Evolutionary conservation across 768 basidiomycete species (phyloP), one percentile per base, ranked within the genome.

Genomic region (Phlebiopsis gigantea): DNA sequence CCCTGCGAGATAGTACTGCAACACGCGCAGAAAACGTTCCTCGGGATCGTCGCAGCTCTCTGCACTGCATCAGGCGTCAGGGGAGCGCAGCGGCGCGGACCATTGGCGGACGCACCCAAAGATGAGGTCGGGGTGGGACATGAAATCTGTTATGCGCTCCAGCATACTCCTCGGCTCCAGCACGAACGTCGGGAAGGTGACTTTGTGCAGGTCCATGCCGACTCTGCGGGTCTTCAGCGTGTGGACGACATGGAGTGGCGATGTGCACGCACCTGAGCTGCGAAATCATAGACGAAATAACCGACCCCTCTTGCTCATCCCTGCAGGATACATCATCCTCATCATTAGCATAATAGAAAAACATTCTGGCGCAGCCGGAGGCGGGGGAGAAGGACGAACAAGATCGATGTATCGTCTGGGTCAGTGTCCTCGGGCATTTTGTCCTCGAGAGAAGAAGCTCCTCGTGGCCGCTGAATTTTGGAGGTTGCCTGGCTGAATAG

Each of bases 111-210:
- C 89, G 72, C 72, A 84, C 93, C 92, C 91, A 73, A 96, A 96
- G 65, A 98, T 83, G 68, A 98, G 86, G 75, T 99, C 95, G 28
- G 97, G 94, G 73, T 98, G 97, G 56, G 93, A 88, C 88, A 98
- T 95, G 73, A 99, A 99, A 76, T 99, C 96, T 30, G 97, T 98
- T 65, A 99, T 96, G 62, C 97, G 85, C 76, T 99, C 97, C 47
- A 98, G 83, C 89, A 98, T 93, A 65, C 91, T 93, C 67, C 97
- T 78, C 5, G 97, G 97, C 73, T 99, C 96, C 57, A 99, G 83
- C 0, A 99, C 96, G 66, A 98, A 99, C 0, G 87, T 89, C 39
- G 92, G 93, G 70, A 93, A 90, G 15, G 93, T 93, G 59, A 98
- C 93, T 73, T 93, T 88, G 62, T 85, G 87, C 57, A 98, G 84